Conservation (phyloP, 129 eudicot genomes). For the Helianthus tuberosus region DNA sequence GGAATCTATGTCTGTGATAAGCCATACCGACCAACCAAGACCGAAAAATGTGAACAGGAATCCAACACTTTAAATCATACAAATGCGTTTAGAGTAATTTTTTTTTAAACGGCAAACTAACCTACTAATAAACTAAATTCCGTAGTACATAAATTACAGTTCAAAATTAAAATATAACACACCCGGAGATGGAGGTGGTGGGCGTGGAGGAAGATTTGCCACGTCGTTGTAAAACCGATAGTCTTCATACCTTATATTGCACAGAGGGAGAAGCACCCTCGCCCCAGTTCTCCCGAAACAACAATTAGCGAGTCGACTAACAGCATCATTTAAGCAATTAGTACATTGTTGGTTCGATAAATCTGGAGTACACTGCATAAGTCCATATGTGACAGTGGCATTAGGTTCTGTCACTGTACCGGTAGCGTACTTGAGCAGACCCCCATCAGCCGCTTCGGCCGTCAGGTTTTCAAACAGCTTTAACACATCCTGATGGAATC, state of each 20-base stretch:
- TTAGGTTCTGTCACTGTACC: neutral
- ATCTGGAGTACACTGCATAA: conserved; percentile 22
- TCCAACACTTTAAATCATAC: too few species aligned
- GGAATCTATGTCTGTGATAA: too few species aligned
- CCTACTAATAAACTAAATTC: too few species aligned
- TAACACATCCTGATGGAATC: neutral
- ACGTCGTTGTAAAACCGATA: neutral
- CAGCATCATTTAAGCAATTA: neutral
- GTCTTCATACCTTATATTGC: conserved; percentile 1
- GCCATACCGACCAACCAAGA: too few species aligned
- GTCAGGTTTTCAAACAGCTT: neutral
- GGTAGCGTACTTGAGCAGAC: neutral
- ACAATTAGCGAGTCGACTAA: neutral
- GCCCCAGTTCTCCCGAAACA: neutral
- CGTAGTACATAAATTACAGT: too few species aligned
- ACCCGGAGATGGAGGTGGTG: neutral
- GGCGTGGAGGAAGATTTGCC: neutral
- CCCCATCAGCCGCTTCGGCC: neutral
- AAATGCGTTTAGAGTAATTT: too few species aligned
- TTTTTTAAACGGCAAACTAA: too few species aligned
- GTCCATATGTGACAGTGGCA: neutral
- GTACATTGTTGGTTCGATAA: neutral
- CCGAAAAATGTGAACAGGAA: too few species aligned
- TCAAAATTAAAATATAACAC: too few species aligned
- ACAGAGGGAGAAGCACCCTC: conserved; percentile 1